Evolutionary conservation across 1,284 basidiomycete genomes (phyloP).

Genomic region (Coniferiporia sulphurascens): DNA sequence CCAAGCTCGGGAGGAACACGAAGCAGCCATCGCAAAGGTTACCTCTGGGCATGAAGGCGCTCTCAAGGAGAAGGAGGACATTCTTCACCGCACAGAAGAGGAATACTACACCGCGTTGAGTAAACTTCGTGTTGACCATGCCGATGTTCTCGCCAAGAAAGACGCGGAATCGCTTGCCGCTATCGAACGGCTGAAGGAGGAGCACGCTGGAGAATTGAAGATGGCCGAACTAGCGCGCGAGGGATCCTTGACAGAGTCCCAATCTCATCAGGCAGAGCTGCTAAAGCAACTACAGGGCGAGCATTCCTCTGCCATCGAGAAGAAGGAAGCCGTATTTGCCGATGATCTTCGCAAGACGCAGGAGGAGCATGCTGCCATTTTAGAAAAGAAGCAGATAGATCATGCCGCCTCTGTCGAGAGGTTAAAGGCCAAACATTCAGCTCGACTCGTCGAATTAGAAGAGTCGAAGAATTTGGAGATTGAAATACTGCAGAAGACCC

Average conservation of each 20-base stretch:
- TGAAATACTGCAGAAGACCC: slow-evolving; percentile 39
- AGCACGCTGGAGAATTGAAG: slow-evolving; percentile 63
- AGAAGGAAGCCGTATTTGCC: slow-evolving; percentile 57
- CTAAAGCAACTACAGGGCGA: slow-evolving; percentile 64
- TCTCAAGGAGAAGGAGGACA: slow-evolving; percentile 57
- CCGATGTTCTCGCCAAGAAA: slow-evolving; percentile 55
- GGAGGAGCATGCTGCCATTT: slow-evolving; percentile 49
- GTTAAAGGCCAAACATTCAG: slow-evolving; percentile 37
- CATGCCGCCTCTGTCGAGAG: slow-evolving; percentile 40
- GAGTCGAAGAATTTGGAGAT: slow-evolving; percentile 39
- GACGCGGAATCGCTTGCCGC: slow-evolving; percentile 52
- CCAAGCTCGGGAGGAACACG: slow-evolving; percentile 47
- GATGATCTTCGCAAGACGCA: slow-evolving; percentile 61
- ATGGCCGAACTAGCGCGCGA: slow-evolving; percentile 70
- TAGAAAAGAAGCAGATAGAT: slow-evolving; percentile 56
- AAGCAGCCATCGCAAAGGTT: slow-evolving; percentile 43
- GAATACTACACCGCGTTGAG: slow-evolving; percentile 75
- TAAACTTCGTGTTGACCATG: slow-evolving; percentile 65
- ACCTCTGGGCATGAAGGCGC: slow-evolving; percentile 48
- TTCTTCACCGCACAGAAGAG: slow-evolving; percentile 64
- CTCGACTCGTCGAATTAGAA: slow-evolving; percentile 29
- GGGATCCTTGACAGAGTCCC: slow-evolving; percentile 65
- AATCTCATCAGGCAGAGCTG: slow-evolving; percentile 56
- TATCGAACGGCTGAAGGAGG: slow-evolving; percentile 63
- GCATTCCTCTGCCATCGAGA: slow-evolving; percentile 55